Evolutionary conservation across 2,329 filamentous ascomycete genomes (phyloP), one percentile per base, ranked within the genome.

Genomic region (Fusarium sp.): DNA sequence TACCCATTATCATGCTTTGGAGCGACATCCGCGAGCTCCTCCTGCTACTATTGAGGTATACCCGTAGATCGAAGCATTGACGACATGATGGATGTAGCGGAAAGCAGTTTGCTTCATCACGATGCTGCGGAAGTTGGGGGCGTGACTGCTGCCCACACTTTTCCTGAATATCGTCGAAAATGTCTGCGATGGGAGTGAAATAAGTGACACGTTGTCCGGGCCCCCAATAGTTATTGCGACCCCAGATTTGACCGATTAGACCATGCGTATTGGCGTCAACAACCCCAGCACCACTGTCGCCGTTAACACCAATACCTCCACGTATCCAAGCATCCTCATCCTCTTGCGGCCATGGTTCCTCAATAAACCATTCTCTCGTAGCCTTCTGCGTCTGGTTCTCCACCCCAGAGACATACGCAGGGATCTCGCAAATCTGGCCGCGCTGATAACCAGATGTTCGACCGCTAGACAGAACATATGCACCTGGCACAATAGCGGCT

Each of bases 111-210:
- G 80, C 81, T 32, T 85, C 83, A 45, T 85, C 81, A 8, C 83
- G 81, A 54, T 82, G 77, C 61, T 84, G 82, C 2, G 84, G 84
- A 28, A 86, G 80, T 61, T 81, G 79, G 1, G 84, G 84, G 22
- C 83, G 80, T 12, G 75, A 74, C 48, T 82, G 78, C 72, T 85
- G 79, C 5, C 80, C 82, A 55, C 84, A 86, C 56, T 81, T 82
- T 70, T 86, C 85, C 63, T 85, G 84, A 30, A 85, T 84, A 52
- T 86, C 84, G 44, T 86, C 84, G 28, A 86, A 82, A 20, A 86
- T 79, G 66, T 86, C 85, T 36, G 79, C 75, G 24, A 85, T 81
- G 4, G 84, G 84, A 9, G 84, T 86, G 74, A 86, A 86, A 76
- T 79, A 86, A 10, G 84, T 82, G 1, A 81, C 66, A 2, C 85